Percentiles rank a stretch among this genome's conserved stretches.
Conservation (phyloP, 1,284 basidiomycete genomes). For the Cystobasidiaceae sp. region DNA sequence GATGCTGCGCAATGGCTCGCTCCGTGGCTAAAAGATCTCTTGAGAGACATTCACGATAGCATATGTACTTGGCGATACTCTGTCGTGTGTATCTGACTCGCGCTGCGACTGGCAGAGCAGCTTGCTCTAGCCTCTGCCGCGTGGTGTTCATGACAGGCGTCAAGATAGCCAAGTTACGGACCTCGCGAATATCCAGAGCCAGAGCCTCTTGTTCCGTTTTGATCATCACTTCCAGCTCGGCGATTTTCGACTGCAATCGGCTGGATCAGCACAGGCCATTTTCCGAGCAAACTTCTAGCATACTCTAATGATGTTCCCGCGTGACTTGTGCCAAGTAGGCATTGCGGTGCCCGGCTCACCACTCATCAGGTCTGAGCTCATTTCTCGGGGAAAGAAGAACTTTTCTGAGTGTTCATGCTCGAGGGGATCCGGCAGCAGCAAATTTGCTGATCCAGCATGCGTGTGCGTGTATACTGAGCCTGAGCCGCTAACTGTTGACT, state of each 20-base stretch:
- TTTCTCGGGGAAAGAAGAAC: background rate
- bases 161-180: constrained; percentile 75
- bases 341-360: too few species aligned
- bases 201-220: constrained; percentile 58
- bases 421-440: background rate
- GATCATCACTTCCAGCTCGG: constrained; percentile 60
- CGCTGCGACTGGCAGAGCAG: constrained; percentile 62
- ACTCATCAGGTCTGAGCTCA: background rate
- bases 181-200: constrained; percentile 64
- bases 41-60: constrained; percentile 68
- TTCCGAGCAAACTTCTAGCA: background rate
- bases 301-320: constrained; percentile 1
- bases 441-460: background rate
- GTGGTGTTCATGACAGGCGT: constrained; percentile 81
- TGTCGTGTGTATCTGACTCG: constrained; percentile 55
- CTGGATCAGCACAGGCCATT: background rate
- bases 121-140: constrained; percentile 63
- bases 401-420: background rate
- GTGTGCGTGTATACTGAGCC: too few species aligned
- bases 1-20: constrained; percentile 49
- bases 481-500: too few species aligned
- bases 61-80: constrained; percentile 60
- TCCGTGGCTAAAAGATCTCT: constrained; percentile 69
- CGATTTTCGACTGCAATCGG: constrained; percentile 56
- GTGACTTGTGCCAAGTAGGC: background rate